Percentiles rank a stretch among this genome's conserved stretches.
phyloP scores from a whole-genome alignment of 2,329 filamentous ascomycete genomes.

The Fusarium sterilihyphosum region DNA sequence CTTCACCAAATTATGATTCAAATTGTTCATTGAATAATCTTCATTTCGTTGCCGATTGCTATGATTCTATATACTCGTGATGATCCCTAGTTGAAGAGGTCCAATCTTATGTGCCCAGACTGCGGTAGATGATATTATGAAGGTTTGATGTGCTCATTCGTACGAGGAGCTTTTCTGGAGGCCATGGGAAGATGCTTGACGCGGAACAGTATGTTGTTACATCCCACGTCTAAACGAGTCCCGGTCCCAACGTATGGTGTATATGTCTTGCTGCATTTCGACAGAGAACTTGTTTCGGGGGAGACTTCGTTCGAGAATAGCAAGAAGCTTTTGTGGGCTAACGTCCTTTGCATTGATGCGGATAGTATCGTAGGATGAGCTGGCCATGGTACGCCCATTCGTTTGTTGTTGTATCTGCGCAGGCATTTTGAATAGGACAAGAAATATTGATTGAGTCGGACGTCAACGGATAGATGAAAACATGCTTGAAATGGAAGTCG shows the following conservation, averaged over 20 bases:
- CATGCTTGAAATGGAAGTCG: not conserved
- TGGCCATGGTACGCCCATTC: not conserved
- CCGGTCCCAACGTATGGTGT: not conserved
- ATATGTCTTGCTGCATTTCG: not conserved
- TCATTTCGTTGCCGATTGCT: not conserved
- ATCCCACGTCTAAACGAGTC: not conserved
- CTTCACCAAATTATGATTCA: not conserved
- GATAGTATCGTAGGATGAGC: not conserved
- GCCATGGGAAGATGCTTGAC: not conserved
- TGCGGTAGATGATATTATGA: not conserved
- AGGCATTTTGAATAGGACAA: not conserved
- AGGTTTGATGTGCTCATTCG: no score
- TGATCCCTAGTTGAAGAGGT: not conserved
- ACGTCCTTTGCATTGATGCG: not conserved
- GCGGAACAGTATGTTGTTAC: not conserved
- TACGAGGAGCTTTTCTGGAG: not conserved
- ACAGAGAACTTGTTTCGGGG: not conserved
- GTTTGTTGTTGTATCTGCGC: not conserved
- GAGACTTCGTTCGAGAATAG: not conserved
- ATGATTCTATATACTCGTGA: not conserved
- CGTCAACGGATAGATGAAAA: not conserved
- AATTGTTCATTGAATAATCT: not conserved
- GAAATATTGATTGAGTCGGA: not conserved
- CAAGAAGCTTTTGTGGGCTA: not conserved
- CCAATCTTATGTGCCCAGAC: not conserved